Evolutionary conservation across 495 filamentous ascomycete species (phyloP), one percentile per base, ranked within the genome.

Genomic region (Penicillium robsamsonii): DNA sequence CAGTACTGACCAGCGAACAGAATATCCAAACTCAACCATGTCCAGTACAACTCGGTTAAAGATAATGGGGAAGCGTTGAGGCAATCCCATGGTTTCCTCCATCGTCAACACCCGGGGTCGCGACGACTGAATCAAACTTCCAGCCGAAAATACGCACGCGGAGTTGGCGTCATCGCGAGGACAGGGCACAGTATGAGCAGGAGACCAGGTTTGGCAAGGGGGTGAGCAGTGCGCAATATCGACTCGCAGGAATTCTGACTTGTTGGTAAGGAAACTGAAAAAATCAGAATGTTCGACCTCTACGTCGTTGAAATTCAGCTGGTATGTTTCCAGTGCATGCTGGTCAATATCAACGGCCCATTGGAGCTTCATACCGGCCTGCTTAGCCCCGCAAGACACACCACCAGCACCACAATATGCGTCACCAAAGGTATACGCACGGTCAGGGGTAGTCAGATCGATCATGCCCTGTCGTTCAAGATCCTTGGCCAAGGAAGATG

Each of bases 151-250:
- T 0, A 93, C 71, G 1, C 86, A 82, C 0, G 87, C 86, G 0
- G 82, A 83, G 53, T 96, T 96, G 6, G 69, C 75, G 3, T 92
- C 90, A 46, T 95, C 91, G 37, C 89, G 77, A 10, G 78, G 73
- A 1, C 84, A 82, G 0, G 75, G 59, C 3, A 78, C 68, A 0
- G 89, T 93, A 54, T 96, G 89, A 0, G 88, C 89, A 0, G 85
- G 83, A 0, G 89, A 95, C 70, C 87, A 96, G 7, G 82, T 83
- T 56, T 94, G 89, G 48, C 93, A 97, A 0, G 93, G 92, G 0
- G 91, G 90, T 0, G 89, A 94, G 0, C 93, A 67, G 53, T 97
- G 92, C 2, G 88, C 74, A 18, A 96, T 74, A 60, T 96, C 91
- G 0, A 90, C 81, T 22, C 64, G 65, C 17, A 73, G 50, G 50